These are phyloP conservation scores for Neurospora sp. DNA, from an alignment of 495 filamentous ascomycete genomes.

Conservation along the genomic window DNA sequence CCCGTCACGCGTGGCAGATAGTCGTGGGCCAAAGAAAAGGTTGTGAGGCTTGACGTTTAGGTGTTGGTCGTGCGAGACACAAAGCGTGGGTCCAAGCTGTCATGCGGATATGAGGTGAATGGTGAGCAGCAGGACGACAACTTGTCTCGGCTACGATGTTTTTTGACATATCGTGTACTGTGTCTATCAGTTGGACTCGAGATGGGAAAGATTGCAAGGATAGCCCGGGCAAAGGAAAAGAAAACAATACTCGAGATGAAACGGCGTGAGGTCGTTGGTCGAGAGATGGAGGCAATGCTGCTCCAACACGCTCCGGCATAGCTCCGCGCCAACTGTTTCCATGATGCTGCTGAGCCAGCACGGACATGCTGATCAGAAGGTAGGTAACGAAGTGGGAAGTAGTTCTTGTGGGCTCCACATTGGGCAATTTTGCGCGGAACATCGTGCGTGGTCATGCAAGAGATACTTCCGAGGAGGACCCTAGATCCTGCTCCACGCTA, in stretches of 20 bases:
- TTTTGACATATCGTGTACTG: background rate
- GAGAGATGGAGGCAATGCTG: background rate
- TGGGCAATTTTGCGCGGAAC: background rate
- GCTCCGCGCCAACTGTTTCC: background rate
- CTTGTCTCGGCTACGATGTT: background rate
- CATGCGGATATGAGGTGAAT: background rate
- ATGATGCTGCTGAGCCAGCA: background rate
- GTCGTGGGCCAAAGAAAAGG: background rate
- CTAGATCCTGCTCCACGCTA: background rate
- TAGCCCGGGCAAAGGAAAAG: background rate
- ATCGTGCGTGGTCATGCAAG: background rate
- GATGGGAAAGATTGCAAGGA: background rate
- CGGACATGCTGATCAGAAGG: background rate
- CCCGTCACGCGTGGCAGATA: background rate
- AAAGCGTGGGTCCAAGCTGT: background rate
- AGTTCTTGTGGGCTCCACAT: background rate
- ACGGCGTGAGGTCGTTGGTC: background rate
- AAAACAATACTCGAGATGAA: background rate
- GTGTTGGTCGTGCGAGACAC: background rate
- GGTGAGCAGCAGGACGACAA: background rate
- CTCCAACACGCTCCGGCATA: background rate
- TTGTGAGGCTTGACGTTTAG: background rate
- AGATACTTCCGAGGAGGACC: background rate
- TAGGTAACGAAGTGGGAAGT: background rate
- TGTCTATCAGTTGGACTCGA: background rate